A percentile compares a stretch with the other conserved stretches of the same genome.
phyloP scores from a whole-genome alignment of 805 yeast species.

The Pichia californica region DNA sequence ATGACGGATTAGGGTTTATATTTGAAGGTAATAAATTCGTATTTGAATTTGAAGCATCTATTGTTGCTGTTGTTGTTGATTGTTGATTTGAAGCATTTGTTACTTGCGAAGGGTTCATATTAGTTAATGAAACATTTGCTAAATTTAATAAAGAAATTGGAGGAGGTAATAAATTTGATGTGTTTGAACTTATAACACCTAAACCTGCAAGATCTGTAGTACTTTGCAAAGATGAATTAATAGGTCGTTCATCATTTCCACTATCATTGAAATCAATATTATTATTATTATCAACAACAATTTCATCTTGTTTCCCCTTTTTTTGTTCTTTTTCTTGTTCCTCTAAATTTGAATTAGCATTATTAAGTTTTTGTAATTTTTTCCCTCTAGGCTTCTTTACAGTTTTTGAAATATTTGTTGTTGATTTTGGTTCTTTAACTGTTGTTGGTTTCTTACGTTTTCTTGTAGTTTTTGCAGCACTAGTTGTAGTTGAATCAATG shows the following conservation, averaged over 20 bases:
- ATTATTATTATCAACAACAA: no score
- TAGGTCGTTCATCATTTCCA: background rate
- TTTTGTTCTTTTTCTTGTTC: no score
- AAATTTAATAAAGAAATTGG: conserved; percentile 5
- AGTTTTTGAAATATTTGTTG: background rate
- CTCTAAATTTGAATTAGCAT: no score
- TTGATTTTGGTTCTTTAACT: background rate
- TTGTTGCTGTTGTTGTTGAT: no score
- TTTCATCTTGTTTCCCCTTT: no score
- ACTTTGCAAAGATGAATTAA: background rate
- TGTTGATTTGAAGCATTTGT: background rate
- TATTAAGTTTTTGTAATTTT: background rate
- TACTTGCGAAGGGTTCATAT: conserved; percentile 4
- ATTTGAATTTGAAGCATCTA: background rate
- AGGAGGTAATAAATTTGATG: background rate
- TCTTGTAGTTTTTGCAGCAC: background rate
- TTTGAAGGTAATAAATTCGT: background rate
- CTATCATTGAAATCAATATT: no score
- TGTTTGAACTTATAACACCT: background rate
- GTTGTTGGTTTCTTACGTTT: conserved; percentile 5
- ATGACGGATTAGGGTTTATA: conserved; percentile 5
- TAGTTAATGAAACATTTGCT: conserved; percentile 9
- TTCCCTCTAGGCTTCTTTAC: background rate
- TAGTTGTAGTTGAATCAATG: no score
- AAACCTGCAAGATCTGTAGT: background rate